Evolutionary conservation across 2,329 filamentous ascomycete species (phyloP).

Genomic region (Fusarium praegraminearum): DNA sequence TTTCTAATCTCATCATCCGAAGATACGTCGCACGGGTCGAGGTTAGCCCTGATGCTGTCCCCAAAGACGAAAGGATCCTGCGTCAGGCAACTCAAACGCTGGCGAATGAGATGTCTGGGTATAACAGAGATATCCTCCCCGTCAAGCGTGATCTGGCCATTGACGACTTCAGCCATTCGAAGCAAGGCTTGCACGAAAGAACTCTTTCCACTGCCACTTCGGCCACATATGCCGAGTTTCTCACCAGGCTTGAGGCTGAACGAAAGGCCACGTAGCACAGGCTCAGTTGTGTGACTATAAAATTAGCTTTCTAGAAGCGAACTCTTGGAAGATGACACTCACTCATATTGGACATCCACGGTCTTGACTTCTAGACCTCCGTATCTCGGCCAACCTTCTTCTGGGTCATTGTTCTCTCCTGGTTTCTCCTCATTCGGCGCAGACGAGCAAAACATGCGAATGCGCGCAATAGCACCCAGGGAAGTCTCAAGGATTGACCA

Average conservation of each 20-base stretch:
- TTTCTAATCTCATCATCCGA: constrained; percentile 58
- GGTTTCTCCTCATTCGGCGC: constrained; percentile 44
- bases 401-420: constrained; percentile 30
- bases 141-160: constrained; percentile 61
- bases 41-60: constrained; percentile 63
- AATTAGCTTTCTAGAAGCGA: constrained; percentile 11
- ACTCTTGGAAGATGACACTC: neutral
- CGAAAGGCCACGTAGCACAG: constrained; percentile 49
- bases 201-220: constrained; percentile 56
- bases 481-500: constrained; percentile 51
- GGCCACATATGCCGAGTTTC: constrained; percentile 60
- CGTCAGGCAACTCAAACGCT: constrained; percentile 59
- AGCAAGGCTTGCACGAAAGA: constrained; percentile 60
- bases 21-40: constrained; percentile 57
- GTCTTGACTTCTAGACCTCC: constrained; percentile 44
- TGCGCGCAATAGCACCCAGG: constrained; percentile 48
- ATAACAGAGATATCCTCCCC: constrained; percentile 54
- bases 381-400: constrained; percentile 39
- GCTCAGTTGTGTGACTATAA: constrained; percentile 37
- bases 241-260: constrained; percentile 51
- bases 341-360: constrained; percentile 48
- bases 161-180: constrained; percentile 59
- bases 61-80: constrained; percentile 66
- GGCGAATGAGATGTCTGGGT: constrained; percentile 46
- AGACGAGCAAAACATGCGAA: constrained; percentile 45